A percentile compares a stretch with the other conserved stretches of the same genome.
These are phyloP conservation scores for Neurospora tetraspora DNA, from an alignment of 495 filamentous ascomycete species.

Conservation along the genomic window DNA sequence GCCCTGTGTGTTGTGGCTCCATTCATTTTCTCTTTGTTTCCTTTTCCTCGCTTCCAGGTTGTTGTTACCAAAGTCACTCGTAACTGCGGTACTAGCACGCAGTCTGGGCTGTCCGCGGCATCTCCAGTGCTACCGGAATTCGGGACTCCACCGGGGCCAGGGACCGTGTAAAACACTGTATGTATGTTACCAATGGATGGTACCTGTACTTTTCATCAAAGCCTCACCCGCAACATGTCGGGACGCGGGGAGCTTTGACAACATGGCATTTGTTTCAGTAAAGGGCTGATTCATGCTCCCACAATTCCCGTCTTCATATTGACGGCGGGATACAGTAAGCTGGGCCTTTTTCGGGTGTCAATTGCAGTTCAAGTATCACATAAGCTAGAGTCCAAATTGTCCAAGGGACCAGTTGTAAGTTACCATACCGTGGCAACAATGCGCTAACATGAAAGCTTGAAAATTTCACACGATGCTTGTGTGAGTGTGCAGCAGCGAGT, in stretches of 20 bases:
- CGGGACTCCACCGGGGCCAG: not conserved
- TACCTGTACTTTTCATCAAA: not conserved
- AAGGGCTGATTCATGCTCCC: not conserved
- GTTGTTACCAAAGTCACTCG: not conserved
- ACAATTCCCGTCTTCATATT: not conserved
- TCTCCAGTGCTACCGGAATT: not conserved
- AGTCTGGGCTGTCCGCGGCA: not conserved
- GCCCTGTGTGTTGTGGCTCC: not conserved
- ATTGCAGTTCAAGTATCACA: not conserved
- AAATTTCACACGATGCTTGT: not conserved
- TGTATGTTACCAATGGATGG: not conserved
- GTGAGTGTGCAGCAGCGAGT: not conserved
- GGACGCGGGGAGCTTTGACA: not conserved
- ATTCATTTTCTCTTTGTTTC: not conserved
- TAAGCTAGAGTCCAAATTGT: not conserved
- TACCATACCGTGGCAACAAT: not conserved
- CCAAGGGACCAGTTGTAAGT: not conserved
- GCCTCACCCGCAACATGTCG: not conserved
- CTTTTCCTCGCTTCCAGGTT: not conserved
- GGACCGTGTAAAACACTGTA: not conserved
- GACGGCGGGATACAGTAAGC: not conserved
- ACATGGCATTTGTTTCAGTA: not conserved
- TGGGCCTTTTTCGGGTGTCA: not conserved
- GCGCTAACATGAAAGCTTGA: not conserved
- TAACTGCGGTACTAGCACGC: not conserved